Conservation (phyloP, 2,329 filamentous ascomycete genomes). For the Sclerotinia minor region DNA sequence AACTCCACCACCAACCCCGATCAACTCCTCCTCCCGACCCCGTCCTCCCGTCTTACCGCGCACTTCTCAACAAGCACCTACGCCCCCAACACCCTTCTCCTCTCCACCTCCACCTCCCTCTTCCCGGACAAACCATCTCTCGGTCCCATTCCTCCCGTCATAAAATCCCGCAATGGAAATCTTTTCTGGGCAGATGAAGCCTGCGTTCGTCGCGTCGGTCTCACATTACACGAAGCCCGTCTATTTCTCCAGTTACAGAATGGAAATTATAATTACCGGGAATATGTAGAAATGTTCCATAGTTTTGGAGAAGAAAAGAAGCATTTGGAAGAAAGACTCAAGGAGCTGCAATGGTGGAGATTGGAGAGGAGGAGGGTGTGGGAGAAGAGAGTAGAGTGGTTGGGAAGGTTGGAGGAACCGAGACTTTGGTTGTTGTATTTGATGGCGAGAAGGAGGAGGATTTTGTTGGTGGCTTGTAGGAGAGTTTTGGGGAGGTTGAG, state of each 20-base stretch:
- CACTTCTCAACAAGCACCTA: background rate
- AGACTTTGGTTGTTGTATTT: constrained; percentile 34
- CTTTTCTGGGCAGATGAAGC: constrained; percentile 36
- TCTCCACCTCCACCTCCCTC: background rate
- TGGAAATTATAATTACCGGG: constrained; percentile 32
- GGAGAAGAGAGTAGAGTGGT: constrained; percentile 33
- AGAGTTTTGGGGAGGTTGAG: constrained; percentile 27
- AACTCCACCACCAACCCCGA: background rate
- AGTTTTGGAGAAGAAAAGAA: constrained; percentile 32
- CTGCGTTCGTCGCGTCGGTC: constrained; percentile 33
- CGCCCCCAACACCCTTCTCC: background rate
- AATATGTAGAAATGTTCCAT: constrained; percentile 34
- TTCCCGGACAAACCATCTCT: background rate
- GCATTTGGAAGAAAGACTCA: constrained; percentile 27
- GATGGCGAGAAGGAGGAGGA: constrained; percentile 34
- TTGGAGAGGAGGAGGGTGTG: constrained; percentile 28
- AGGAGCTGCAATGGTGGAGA: constrained; percentile 31
- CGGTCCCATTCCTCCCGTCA: constrained; percentile 31
- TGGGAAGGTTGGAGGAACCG: constrained; percentile 34
- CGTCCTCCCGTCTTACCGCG: background rate
- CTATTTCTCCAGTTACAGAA: constrained; percentile 32
- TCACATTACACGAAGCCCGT: constrained; percentile 33
- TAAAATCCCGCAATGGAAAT: constrained; percentile 35
- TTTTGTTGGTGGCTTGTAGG: constrained; percentile 28
- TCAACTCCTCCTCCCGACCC: background rate